Base-by-base conservation (phyloP, 73 alveolate species). In the Tetrahymena elliotti region DNA sequence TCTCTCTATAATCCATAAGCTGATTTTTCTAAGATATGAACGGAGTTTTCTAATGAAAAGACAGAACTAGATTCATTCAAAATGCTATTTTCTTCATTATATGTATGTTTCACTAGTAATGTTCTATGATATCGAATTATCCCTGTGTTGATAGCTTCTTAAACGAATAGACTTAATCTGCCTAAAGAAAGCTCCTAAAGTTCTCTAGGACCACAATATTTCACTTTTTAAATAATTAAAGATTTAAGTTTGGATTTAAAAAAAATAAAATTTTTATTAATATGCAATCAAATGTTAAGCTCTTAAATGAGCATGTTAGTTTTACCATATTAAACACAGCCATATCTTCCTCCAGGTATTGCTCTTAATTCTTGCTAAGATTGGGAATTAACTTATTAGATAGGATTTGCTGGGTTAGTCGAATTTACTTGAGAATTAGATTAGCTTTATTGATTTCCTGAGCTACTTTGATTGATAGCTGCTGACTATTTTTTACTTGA, bases 331-430 rank as follows among this genome's bases (percentile, higher is more conserved):
- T 94, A 33, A 0, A 94, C 96, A 35, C 96, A 94, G 15, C 96
- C 96, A 94, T 94, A 94, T 40, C 96, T 84, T 35, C 96, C 96
- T 16, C 96, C 96, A 33, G 88, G 88, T 6, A 68, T 68, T 3
- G 88, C 88, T 68, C 88, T 68, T 68, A 68, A 68, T n/a, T 68
- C 88, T 31, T 68, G 6, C 20, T 68, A 68, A 27, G 34, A 68
- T 24, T 68, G 34, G 38, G 88, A 18, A 16, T 68, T n/a, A 68
- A 27, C n/a, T 27, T 22, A 27, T 6, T 22, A 16, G n/a, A 22
- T 68, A 4, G 20, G 20, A 24, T 31, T 27, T 68, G 88, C 34
- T 2, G 33, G 16, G 22, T 68, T 68, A 68, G 93, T 35, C 84
- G 94, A 22, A 94, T 84, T 88, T 47, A 52, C 54, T 31, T 84